A percentile compares a stretch with the other conserved stretches of the same genome.
These are phyloP conservation scores for Suillus lakei DNA, from an alignment of 768 basidiomycete species.

Conservation along the genomic window DNA sequence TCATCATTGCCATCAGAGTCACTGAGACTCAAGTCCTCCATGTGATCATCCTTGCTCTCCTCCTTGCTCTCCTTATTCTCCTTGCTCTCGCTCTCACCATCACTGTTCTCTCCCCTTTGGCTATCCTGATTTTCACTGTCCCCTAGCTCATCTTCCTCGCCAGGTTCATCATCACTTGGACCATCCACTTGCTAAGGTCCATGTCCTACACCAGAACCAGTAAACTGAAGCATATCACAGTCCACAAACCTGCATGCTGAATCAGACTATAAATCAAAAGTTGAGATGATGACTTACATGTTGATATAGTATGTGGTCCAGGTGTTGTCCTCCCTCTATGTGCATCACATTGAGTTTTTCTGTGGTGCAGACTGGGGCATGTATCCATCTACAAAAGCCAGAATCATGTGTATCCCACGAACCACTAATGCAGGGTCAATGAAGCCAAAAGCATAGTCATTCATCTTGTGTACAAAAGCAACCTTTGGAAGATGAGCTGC, in stretches of 20 bases:
- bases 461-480: conserved; percentile 31
- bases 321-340: conserved; percentile 15
- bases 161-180: too few relatives aligned
- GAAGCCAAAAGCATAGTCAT: conserved; percentile 44
- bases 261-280: not conserved
- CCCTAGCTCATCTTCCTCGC: not conserved
- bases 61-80: too few relatives aligned
- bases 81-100: too few relatives aligned
- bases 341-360: not conserved
- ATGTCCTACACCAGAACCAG: conserved; percentile 36
- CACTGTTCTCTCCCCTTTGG: too few relatives aligned
- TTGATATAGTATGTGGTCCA: conserved; percentile 32
- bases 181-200: too few relatives aligned
- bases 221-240: conserved; percentile 35
- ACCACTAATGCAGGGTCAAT: conserved; percentile 47
- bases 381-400: conserved; percentile 35
- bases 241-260: conserved; percentile 12
- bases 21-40: too few relatives aligned
- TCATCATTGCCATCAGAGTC: too few relatives aligned
- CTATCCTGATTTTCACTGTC: not conserved
- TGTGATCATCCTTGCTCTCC: too few relatives aligned
- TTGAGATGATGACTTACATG: conserved; percentile 19
- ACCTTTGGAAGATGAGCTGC: conserved; percentile 38
- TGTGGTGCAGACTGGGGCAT: conserved; percentile 8
- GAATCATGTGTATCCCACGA: conserved; percentile 46